A percentile compares a stretch with the other conserved stretches of the same genome.
phyloP scores from a whole-genome alignment of 495 filamentous ascomycete species.

The Aspergillus ellipticus region DNA sequence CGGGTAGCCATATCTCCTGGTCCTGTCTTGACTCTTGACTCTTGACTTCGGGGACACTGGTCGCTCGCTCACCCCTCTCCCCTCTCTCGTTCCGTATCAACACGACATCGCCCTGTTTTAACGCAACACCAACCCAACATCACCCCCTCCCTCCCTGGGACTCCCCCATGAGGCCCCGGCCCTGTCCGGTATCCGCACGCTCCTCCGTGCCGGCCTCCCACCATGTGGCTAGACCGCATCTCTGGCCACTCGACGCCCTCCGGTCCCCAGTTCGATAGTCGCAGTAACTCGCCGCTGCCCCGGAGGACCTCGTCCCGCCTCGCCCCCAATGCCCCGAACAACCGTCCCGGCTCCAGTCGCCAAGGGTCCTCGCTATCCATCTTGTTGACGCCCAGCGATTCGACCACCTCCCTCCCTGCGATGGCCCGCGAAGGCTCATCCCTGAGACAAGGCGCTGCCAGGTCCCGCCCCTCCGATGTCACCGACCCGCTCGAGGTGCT shows the following conservation, averaged over 20 bases:
- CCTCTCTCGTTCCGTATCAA: no score
- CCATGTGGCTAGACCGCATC: slow-evolving; percentile 87
- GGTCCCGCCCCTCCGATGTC: slow-evolving; percentile 47
- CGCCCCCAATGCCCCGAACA: slow-evolving; percentile 36
- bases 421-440: slow-evolving; percentile 63
- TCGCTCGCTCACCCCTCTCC: no score
- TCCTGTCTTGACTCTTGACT: neutral
- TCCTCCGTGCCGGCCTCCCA: slow-evolving; percentile 17
- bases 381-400: slow-evolving; percentile 60
- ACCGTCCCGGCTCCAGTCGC: slow-evolving; percentile 57
- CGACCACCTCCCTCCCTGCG: slow-evolving; percentile 65
- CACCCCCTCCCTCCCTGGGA: no score
- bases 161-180: slow-evolving; percentile 6
- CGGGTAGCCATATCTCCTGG: slow-evolving; percentile 4
- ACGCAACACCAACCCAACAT: no score
- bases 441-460: slow-evolving; percentile 53
- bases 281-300: slow-evolving; percentile 67
- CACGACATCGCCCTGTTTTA: no score
- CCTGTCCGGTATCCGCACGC: slow-evolving; percentile 13
- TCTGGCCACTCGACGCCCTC: slow-evolving; percentile 66
- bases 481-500: slow-evolving; percentile 73
- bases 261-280: slow-evolving; percentile 56
- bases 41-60: no score
- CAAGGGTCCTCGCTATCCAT: slow-evolving; percentile 67
- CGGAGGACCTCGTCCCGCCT: slow-evolving; percentile 53